Base-by-base conservation (phyloP, 805 yeast genomes). In the Schwanniomyces pseudopolymorphus region DNA sequence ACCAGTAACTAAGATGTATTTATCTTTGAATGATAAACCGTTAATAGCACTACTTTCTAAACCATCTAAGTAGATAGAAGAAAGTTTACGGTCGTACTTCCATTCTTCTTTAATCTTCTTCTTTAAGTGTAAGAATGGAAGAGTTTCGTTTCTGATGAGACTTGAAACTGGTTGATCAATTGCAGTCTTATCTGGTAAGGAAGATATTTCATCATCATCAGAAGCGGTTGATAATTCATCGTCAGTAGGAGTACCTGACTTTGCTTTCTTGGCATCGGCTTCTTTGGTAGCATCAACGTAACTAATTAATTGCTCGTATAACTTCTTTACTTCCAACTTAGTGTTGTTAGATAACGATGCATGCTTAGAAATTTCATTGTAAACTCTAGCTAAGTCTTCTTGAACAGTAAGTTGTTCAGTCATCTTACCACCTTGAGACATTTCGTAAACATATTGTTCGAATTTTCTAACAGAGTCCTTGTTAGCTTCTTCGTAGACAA, bases 111-210 rank as follows among this genome's bases (percentile, higher is more conserved):
- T 71, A 51, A 78, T 69, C 77, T 85, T 89, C 75, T 79, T 84
- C 78, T 89, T 91, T 63, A 94, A 77, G 72, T 92, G 96, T 67
- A 94, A 80, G 85, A 89, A 94, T 53, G 99, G 99, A 55, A 92
- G 80, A 46, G 96, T 90, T 69, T 87, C 91, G 33, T 84, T 79
- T 54, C 91, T 88, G 51, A 87, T 79, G 33, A 80, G 73, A 19
- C 84, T 78, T 9, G 94, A 85, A 42, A 87, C 92, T 33, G 89
- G 88, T 58, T 82, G 84, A 44, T 79, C 74, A 51, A 85, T 84
- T 20, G 84, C 78, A 19, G 89, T 79, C 59, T 73, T 79, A 58
- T 83, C 87, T 48, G 88, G 84, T 69, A 87, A 78, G n/a, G 94
- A 84, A 42, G 94, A 91, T 64, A 87, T 87, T 70, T 87, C 96